Base-by-base conservation (phyloP, 2,329 filamentous ascomycete species). In the Aspergillus novofumigatus region DNA sequence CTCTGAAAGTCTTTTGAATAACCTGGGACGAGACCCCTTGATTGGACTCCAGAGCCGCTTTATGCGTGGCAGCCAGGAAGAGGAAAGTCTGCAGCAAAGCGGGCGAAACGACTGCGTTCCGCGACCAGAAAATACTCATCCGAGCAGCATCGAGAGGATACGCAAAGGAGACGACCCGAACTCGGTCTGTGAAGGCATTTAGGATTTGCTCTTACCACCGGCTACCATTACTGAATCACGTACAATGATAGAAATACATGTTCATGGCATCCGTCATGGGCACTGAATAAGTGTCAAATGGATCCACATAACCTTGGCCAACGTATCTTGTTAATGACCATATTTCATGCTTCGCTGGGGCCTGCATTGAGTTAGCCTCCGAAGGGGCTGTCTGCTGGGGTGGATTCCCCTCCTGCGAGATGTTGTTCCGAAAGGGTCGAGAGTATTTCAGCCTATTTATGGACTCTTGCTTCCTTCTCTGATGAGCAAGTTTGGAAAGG, bases 181-280 rank as follows among this genome's bases (percentile, higher is more conserved):
- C 25, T 25, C 52, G 2, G 47, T 49, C 52, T 54, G 14, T 38
- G 17, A 14, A n/a, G n/a, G 11, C 10, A 35, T 23, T 54, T 23
- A 54, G 44, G 23, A 35, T 29, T 11, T 10, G 38, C 23, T n/a
- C 21, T 32, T 38, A 17, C 35, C 35, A 25, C 17, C 17, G 35
- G 35, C 35, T 38, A 38, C 17, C 5, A 23, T 25, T 25, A 25
- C 25, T 23, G 42, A 49, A 53, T 7, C 3, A 29, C 52, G 2
- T 44, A 54, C 52, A 54, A 23, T 54, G 52, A n/a, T 54, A 29
- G 45, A 54, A 54, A 32, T 54, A 54, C 5, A 21, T 11, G 42
- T 54, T 25, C 17, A 38, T 54, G 23, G 52, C n/a, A 25, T 49
- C 29, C 20, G 52, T 23, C 52, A 54, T 54, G 23, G 49, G 21